Conservation (phyloP, 768 basidiomycete species). For the Termitomyces sp. region DNA sequence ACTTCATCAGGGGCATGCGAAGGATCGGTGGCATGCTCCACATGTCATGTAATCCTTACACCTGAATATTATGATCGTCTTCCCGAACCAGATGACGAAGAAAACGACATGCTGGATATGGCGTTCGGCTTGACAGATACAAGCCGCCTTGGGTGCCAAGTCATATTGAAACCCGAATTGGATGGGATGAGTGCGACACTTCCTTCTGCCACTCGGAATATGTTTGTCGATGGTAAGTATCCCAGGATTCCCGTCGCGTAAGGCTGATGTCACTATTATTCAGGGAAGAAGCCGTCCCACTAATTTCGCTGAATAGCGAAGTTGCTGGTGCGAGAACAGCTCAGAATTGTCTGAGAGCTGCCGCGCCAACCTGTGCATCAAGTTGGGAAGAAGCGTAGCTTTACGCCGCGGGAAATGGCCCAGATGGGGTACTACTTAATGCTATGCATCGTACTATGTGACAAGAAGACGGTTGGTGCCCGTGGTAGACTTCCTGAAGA, state of each 20-base stretch:
- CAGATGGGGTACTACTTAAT: too few relatives aligned
- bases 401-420: too few relatives aligned
- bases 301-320: neutral
- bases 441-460: too few relatives aligned
- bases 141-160: conserved; percentile 76
- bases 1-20: conserved; percentile 81
- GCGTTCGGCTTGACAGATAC: conserved; percentile 97
- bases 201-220: conserved; percentile 90
- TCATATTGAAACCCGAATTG: conserved; percentile 70
- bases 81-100: conserved; percentile 94
- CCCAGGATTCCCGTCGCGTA: too few relatives aligned
- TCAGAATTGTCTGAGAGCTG: too few relatives aligned
- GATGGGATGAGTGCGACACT: conserved; percentile 83
- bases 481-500: too few relatives aligned
- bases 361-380: too few relatives aligned
- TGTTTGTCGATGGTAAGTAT: conserved; percentile 88
- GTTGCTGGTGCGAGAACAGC: neutral
- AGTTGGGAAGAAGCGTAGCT: too few relatives aligned
- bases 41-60: conserved; percentile 89
- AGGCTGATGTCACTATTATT: neutral
- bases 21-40: conserved; percentile 94
- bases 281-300: conserved; percentile 4
- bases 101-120: conserved; percentile 98
- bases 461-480: too few relatives aligned
- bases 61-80: conserved; percentile 80